Evolutionary conservation across 805 yeast species (phyloP).

Genomic region (Kluyveromyces aestuarii): DNA sequence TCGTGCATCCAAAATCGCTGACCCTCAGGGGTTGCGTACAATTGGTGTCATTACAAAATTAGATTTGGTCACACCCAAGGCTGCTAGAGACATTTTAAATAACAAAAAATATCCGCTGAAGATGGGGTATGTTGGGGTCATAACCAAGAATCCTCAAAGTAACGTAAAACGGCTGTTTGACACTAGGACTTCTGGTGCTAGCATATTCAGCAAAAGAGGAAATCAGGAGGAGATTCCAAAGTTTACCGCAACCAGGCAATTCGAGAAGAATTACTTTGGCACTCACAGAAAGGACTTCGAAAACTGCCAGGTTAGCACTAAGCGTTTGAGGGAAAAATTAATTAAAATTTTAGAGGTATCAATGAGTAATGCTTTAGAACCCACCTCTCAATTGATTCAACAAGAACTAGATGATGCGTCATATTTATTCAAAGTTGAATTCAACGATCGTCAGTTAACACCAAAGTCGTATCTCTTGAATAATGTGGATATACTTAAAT

Average conservation of each 20-base stretch:
- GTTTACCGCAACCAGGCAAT: conserved; percentile 43
- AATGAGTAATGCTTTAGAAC: conserved; percentile 81
- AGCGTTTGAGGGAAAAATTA: conserved; percentile 63
- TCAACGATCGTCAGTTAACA: conserved; percentile 87
- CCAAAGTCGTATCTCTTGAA: conserved; percentile 92
- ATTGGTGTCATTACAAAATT: conserved; percentile 93
- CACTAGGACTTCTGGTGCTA: conserved; percentile 5
- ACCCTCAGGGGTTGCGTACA: conserved; percentile 91
- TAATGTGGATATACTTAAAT: conserved; percentile 78
- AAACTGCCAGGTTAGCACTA: conserved; percentile 69
- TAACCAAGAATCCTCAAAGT: conserved; percentile 61
- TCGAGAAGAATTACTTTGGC: conserved; percentile 56
- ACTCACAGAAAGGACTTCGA: conserved; percentile 49
- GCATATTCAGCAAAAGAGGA: conserved; percentile 42
- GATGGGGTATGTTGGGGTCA: conserved; percentile 99
- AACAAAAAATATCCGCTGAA: conserved; percentile 81
- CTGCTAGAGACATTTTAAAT: conserved; percentile 57
- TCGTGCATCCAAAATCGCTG: conserved; percentile 79
- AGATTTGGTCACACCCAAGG: conserved; percentile 74
- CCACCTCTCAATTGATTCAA: conserved; percentile 77
- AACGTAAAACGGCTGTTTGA: conserved; percentile 5
- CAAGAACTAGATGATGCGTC: conserved; percentile 90
- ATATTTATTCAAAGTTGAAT: conserved; percentile 90
- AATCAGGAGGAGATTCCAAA: conserved; percentile 51
- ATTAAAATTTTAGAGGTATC: conserved; percentile 83